A percentile compares a stretch with the other conserved stretches of the same genome.
These are phyloP conservation scores for Hypseocharis bilobata DNA, from an alignment of 441 rosid genomes.

Conservation along the genomic window DNA sequence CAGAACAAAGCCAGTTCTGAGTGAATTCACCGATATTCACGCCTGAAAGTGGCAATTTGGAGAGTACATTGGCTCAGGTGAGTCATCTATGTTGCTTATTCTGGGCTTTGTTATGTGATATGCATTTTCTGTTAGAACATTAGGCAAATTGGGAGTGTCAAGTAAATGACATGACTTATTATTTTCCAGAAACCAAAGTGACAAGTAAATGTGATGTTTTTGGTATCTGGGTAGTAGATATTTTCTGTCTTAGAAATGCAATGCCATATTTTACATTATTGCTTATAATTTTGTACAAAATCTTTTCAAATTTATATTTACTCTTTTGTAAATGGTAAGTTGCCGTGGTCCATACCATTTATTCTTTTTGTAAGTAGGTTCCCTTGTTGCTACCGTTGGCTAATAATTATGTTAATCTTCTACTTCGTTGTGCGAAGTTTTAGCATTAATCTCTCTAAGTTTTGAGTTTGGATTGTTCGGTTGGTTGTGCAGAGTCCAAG, in stretches of 20 bases:
- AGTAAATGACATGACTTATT: background rate
- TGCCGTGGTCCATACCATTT: too few relatives aligned
- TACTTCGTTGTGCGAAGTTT: background rate
- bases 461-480: background rate
- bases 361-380: background rate
- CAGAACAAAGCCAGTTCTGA: background rate
- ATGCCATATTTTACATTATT: background rate
- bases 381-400: background rate
- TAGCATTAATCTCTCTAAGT: background rate
- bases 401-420: constrained; percentile 16
- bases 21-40: background rate
- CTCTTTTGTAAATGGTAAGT: background rate
- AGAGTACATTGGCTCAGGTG: background rate
- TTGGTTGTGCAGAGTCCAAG: constrained; percentile 24
- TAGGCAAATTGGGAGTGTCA: background rate
- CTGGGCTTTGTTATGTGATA: background rate
- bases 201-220: background rate
- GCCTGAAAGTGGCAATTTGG: background rate
- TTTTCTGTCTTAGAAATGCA: background rate
- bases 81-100: background rate
- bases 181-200: background rate
- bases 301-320: too few relatives aligned
- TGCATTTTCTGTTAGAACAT: background rate
- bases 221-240: background rate
- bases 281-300: background rate